Evolutionary conservation across 176 grass and related monocot species (phyloP), one percentile per base, ranked within the genome.

Genomic region (Eleusine indica): DNA sequence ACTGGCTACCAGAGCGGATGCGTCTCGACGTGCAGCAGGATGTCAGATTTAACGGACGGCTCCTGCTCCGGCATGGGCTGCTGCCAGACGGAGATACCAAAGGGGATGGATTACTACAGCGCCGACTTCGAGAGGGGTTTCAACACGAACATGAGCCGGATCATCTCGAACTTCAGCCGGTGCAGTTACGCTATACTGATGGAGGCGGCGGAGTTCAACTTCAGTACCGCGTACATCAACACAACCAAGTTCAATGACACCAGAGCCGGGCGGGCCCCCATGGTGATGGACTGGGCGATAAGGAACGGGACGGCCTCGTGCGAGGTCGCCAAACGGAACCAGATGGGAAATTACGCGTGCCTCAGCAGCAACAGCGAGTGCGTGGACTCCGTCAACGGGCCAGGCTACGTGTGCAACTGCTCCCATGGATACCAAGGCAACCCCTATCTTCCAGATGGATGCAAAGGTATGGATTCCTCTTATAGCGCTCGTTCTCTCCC

Each of bases 11-110:
- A 2, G 28, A 73, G 66, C 9, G 82, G 88, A 1, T 91, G 93
- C n/a, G 70, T 90, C 11, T 85, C 93, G 16, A 66, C 41, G 0
- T 86, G 87, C 11, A 0, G 7, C 32, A 9, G 9, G 0, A 0
- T 37, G 16, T 66, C 61, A 0, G 73, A 21, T 21, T 2, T 46
- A 2, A 14, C 8, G 0, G 6, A 43, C 7, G 57, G 65, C 3
- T 44, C 80, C 4, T 92, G 87, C 80, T 73, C 80, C 0, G 90
- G 90, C 22, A 40, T 60, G 10, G 90, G 80, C 9, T 92, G 87
- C 57, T 89, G 87, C 71, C 87, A 89, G 57, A 86, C 76, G 0
- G 3, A 47, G 0, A 81, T 92, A 28, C 90, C 80, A 0, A 70
- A 0, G n/a, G 57, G 18, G 0, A 70, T 92, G 66, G 16, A 0